Conservation (phyloP, 805 yeast genomes). For the Teunomyces kruisii region DNA sequence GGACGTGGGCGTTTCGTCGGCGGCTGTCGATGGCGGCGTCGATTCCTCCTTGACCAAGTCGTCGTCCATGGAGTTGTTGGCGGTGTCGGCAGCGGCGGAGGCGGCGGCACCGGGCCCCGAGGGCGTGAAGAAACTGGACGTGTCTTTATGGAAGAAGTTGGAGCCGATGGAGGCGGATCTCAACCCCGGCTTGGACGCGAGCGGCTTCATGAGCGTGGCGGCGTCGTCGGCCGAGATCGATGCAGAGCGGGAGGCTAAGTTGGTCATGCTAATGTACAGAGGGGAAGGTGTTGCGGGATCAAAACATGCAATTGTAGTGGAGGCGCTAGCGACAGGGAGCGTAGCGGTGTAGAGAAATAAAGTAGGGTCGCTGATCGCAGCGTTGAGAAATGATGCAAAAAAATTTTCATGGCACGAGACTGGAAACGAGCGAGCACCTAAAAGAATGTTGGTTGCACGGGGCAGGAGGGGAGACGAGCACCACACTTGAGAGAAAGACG, state of each 20-base stretch:
- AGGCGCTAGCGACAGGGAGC: slow-evolving; percentile 1
- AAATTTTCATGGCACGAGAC: slow-evolving; percentile 4
- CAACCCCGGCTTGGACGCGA: slow-evolving; percentile 5
- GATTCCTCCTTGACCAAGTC: slow-evolving; percentile 6
- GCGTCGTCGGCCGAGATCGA: slow-evolving; percentile 15
- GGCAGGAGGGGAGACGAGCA: no score
- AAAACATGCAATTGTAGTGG: not conserved
- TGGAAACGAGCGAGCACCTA: not conserved
- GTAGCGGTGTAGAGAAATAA: not conserved
- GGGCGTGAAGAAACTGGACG: slow-evolving; percentile 20
- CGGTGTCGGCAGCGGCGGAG: slow-evolving; percentile 7
- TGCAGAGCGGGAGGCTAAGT: slow-evolving; percentile 22
- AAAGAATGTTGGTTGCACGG: not conserved
- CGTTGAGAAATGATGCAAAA: slow-evolving; percentile 1
- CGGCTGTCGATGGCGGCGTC: not conserved
- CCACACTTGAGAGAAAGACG: no score
- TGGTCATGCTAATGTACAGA: slow-evolving; percentile 10
- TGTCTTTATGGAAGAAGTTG: slow-evolving; percentile 25
- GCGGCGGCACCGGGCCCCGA: slow-evolving; percentile 7
- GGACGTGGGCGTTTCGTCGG: slow-evolving; percentile 3
- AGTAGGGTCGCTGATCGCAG: not conserved
- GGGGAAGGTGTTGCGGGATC: not conserved
- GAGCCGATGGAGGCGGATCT: slow-evolving; percentile 26
- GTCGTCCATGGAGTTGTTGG: slow-evolving; percentile 5
- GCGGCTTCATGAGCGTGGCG: slow-evolving; percentile 5